These are phyloP conservation scores for Phialocephala subalpina DNA, from an alignment of 2,329 filamentous ascomycete genomes.

Conservation along the genomic window DNA sequence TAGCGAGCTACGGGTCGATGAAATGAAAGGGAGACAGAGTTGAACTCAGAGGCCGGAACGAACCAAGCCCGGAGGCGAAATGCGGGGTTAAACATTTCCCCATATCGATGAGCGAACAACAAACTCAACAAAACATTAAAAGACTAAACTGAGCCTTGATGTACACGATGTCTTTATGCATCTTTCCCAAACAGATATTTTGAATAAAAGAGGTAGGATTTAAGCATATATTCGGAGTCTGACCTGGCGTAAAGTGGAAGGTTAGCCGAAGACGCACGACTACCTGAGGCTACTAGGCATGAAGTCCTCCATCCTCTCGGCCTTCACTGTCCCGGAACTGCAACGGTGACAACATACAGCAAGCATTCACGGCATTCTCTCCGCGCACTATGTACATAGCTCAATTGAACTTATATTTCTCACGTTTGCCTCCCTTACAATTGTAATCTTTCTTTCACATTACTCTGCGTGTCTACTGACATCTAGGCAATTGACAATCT, in stretches of 20 bases:
- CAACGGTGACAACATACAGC: not conserved
- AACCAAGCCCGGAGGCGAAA: no score
- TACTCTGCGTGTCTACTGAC: not conserved
- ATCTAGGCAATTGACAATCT: conserved; percentile 12
- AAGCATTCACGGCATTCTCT: conserved; percentile 15
- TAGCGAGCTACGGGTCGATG: no score
- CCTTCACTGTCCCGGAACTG: conserved; percentile 15
- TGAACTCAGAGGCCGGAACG: no score
- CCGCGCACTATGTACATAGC: conserved; percentile 29
- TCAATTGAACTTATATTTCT: conserved; percentile 8
- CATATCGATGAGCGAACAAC: no score
- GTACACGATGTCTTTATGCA: not conserved
- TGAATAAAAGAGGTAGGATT: not conserved
- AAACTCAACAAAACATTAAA: no score
- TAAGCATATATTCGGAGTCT: not conserved
- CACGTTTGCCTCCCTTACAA: not conserved
- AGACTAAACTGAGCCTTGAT: no score
- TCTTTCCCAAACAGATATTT: not conserved
- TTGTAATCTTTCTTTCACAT: not conserved
- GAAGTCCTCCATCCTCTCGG: conserved; percentile 5
- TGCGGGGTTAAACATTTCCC: no score
- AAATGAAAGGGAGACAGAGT: no score
- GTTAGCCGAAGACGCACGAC: not conserved
- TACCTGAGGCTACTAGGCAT: not conserved
- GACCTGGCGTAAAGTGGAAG: not conserved